Evolutionary conservation across 176 grass and related monocot species (phyloP), one percentile per base, ranked within the genome.

Genomic region (Carex myosuroides): DNA sequence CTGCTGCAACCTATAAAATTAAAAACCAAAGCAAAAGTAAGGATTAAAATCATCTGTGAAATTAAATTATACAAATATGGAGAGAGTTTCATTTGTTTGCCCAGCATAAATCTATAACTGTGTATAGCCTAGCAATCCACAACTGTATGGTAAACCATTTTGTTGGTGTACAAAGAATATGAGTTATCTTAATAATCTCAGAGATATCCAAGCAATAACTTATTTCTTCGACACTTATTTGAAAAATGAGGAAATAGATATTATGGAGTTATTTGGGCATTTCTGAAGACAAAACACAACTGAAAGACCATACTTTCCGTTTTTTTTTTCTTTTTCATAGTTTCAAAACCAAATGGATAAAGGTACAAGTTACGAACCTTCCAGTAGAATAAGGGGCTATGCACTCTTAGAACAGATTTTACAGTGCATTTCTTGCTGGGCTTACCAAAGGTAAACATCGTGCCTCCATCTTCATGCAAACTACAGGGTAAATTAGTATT

Each of bases 321-420:
- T 54, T 62, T 13, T 54, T 62, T 29, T 30, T 76, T 22, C 13
- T 33, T 24, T 75, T 75, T 26, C 71, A 22, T 76, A 54, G 20
- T 24, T 46, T 32, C 54, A 41, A 77, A 39, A 64, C 32, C 21
- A 74, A 50, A 46, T 55, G 60, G 7, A 89, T 16, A 76, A 70
- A 12, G 80, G 16, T 39, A 87, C 62, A 85, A 41, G 1, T 74
- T 6, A 75, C 13, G 13, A 85, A 92, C 94, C 94, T 92, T 97
- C 94, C 90, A 97, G 63, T 97, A 97, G 79, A 94, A 97, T 13
- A 97, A 73, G 7, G 94, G 90, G 74, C 90, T 86, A 61, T 97
- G 90, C 10, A 97, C 85, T 88, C 85, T 64, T 57, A 97, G 52
- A 56, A 92, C 81, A 66, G 83, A 89, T 86, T 92, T 92, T 3